phyloP scores from a whole-genome alignment of 441 rosid genomes.

The Viola pubescens region DNA sequence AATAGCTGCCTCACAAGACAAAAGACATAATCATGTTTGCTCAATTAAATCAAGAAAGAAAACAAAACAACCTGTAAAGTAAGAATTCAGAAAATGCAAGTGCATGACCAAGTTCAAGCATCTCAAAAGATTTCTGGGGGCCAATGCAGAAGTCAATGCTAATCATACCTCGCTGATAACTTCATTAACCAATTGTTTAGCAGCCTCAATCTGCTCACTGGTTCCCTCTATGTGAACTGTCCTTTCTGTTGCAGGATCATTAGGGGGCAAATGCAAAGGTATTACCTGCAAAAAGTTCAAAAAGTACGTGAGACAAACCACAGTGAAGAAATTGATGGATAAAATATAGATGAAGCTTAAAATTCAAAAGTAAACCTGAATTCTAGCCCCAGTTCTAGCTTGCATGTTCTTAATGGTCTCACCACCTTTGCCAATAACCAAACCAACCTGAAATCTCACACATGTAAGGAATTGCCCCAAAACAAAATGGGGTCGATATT shows the following conservation, averaged over 20 bases:
- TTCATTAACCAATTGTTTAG: slow-evolving; percentile 85
- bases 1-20: not conserved
- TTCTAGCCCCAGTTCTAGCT: slow-evolving; percentile 81
- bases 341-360: not conserved
- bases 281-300: slow-evolving; percentile 48
- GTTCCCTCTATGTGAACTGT: slow-evolving; percentile 88
- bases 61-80: slow-evolving; percentile 4
- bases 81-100: too few species aligned
- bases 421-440: slow-evolving; percentile 98
- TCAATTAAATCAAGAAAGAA: not conserved
- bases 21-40: not conserved
- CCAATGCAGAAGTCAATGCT: slow-evolving; percentile 25
- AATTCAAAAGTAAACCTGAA: slow-evolving; percentile 51
- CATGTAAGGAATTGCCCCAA: slow-evolving; percentile 18
- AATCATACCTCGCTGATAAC: slow-evolving; percentile 93
- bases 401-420: slow-evolving; percentile 96
- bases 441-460: slow-evolving; percentile 67
- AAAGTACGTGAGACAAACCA: not conserved
- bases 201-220: slow-evolving; percentile 81
- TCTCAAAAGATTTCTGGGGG: slow-evolving; percentile 7
- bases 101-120: too few species aligned
- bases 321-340: not conserved
- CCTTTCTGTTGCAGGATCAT: slow-evolving; percentile 71
- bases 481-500: not conserved
- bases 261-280: slow-evolving; percentile 94